A percentile compares a stretch with the other conserved stretches of the same genome.
These are phyloP conservation scores for Glomus cerebriforme DNA, from an alignment of 192 early-diverging fungal species.

Conservation along the genomic window DNA sequence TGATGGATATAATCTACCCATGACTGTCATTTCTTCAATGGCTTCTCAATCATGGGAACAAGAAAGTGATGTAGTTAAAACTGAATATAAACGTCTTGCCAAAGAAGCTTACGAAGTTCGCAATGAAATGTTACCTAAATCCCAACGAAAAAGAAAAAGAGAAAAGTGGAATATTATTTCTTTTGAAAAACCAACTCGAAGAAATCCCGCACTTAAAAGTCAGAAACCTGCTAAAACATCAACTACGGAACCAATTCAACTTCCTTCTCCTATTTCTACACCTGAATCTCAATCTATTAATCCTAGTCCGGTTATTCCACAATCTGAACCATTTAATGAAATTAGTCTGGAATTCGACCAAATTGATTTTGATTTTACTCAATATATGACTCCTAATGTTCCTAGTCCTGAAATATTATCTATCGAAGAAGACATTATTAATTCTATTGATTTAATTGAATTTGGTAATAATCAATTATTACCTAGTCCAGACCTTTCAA, in stretches of 20 bases:
- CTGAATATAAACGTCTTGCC: background rate
- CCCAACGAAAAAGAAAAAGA: background rate
- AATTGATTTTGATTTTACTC: background rate
- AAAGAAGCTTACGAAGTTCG: constrained; percentile 6
- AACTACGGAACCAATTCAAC: background rate
- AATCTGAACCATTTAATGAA: background rate
- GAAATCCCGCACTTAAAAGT: no score
- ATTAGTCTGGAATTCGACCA: background rate
- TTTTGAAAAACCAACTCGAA: background rate
- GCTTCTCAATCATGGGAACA: background rate
- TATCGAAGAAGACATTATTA: background rate
- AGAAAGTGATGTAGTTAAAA: background rate
- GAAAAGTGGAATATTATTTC: background rate
- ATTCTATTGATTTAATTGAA: background rate
- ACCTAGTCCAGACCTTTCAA: background rate
- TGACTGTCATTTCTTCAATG: constrained; percentile 17
- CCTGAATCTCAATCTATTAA: background rate
- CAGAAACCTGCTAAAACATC: no score
- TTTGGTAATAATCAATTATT: background rate
- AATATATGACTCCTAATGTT: background rate
- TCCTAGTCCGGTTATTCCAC: background rate
- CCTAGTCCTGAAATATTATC: no score
- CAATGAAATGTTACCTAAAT: background rate
- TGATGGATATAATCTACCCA: background rate
- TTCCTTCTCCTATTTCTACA: background rate